phyloP scores from a whole-genome alignment of 2,329 filamentous ascomycete species.

The Monosporascus sp. region DNA sequence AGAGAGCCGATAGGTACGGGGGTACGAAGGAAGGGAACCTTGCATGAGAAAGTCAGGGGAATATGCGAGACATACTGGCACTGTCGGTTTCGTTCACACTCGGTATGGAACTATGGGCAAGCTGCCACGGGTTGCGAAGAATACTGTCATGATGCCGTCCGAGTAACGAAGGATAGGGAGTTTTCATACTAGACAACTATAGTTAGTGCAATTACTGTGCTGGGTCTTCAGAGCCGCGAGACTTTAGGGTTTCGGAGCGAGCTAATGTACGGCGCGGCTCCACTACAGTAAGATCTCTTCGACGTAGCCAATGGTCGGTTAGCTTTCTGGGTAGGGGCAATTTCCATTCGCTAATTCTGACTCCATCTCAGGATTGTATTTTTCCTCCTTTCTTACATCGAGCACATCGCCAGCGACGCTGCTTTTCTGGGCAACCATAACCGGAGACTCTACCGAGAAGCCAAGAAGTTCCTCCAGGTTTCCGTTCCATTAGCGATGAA shows the following conservation, averaged over 20 bases:
- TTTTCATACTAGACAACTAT: too few relatives aligned
- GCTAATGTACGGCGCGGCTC: not conserved
- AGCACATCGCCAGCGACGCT: constrained; percentile 85
- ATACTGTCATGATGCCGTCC: too few relatives aligned
- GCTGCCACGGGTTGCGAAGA: too few relatives aligned
- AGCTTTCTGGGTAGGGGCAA: not conserved
- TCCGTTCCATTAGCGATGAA: constrained; percentile 12
- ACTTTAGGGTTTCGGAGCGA: too few relatives aligned
- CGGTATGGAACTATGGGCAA: too few relatives aligned
- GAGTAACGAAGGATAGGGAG: too few relatives aligned
- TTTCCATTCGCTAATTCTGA: not conserved
- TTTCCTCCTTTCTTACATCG: constrained; percentile 36
- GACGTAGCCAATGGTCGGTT: constrained; percentile 1
- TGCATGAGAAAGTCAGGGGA: too few relatives aligned
- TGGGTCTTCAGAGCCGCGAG: too few relatives aligned
- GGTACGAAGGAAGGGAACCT: too few relatives aligned
- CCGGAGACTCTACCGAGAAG: constrained; percentile 48
- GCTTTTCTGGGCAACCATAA: constrained; percentile 87
- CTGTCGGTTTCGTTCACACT: too few relatives aligned
- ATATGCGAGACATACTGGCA: too few relatives aligned
- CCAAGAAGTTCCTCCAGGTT: constrained; percentile 30
- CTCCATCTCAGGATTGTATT: not conserved
- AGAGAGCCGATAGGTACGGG: not conserved
- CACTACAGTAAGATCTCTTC: not conserved
- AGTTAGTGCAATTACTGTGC: too few relatives aligned